Evolutionary conservation across 2,329 filamentous ascomycete genomes (phyloP).

Genomic region (Falciphora oryzae): DNA sequence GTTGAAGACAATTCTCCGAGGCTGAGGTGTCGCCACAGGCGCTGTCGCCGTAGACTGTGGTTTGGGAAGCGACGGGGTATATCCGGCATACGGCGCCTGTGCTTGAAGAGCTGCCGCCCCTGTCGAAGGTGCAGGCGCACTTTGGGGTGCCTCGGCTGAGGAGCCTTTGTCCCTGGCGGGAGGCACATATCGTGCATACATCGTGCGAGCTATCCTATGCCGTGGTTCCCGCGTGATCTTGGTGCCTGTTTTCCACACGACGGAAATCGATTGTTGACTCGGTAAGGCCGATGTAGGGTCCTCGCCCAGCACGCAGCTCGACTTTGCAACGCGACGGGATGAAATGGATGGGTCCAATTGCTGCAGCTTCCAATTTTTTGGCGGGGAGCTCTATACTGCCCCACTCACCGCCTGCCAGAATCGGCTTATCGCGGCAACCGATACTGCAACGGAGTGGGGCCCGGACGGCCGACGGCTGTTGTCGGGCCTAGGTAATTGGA

Average conservation of each 20-base stretch:
- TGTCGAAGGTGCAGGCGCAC: slow-evolving; percentile 4
- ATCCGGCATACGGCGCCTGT: slow-evolving; percentile 14
- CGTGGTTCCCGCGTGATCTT: not conserved
- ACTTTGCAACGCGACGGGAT: not conserved
- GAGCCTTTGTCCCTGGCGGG: slow-evolving; percentile 23
- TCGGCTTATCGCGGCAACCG: not conserved
- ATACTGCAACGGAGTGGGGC: not conserved
- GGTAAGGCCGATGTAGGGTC: too few relatives aligned
- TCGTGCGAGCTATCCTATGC: slow-evolving; percentile 2
- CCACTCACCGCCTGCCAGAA: not conserved
- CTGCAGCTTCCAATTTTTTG: not conserved
- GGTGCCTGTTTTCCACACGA: not conserved
- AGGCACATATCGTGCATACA: slow-evolving; percentile 33
- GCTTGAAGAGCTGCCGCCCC: slow-evolving; percentile 19
- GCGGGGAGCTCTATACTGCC: not conserved
- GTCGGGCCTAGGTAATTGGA: not conserved
- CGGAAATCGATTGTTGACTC: not conserved
- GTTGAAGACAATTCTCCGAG: slow-evolving; percentile 22
- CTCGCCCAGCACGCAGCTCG: not conserved
- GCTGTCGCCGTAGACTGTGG: slow-evolving; percentile 5
- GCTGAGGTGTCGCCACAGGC: slow-evolving; percentile 7
- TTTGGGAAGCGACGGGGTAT: slow-evolving; percentile 12
- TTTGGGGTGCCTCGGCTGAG: slow-evolving; percentile 1
- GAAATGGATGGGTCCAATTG: not conserved
- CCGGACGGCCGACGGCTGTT: not conserved